These are phyloP conservation scores for Botrytis galanthina DNA, from an alignment of 2,329 filamentous ascomycete species.

Conservation along the genomic window DNA sequence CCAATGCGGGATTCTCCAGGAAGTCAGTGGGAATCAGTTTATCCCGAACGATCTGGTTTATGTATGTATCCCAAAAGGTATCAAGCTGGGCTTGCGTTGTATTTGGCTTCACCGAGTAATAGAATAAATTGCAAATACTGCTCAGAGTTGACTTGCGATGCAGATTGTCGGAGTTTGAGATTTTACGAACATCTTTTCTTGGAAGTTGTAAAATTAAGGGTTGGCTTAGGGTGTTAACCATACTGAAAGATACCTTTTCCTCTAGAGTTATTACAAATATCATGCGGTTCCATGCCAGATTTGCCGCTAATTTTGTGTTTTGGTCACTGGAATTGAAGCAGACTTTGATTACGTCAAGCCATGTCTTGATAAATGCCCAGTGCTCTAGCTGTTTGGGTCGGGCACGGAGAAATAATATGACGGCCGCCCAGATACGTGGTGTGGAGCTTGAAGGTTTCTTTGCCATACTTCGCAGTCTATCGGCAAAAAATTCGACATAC, in stretches of 20 bases:
- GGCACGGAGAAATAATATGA: constrained; percentile 72
- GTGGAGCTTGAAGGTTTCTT: constrained; percentile 63
- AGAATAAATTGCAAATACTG: constrained; percentile 76
- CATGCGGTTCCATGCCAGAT: constrained; percentile 82
- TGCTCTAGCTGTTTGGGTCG: constrained; percentile 55
- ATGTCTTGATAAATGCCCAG: constrained; percentile 73
- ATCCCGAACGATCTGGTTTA: constrained; percentile 61
- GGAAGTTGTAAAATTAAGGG: constrained; percentile 69
- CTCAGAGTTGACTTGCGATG: constrained; percentile 58
- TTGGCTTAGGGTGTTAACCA: constrained; percentile 63
- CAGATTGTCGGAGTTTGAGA: constrained; percentile 48
- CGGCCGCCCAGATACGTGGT: constrained; percentile 84
- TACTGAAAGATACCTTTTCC: constrained; percentile 51
- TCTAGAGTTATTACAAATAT: constrained; percentile 71
- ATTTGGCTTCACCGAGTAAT: constrained; percentile 76
- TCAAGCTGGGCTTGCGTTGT: constrained; percentile 66
- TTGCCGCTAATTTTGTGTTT: constrained; percentile 70
- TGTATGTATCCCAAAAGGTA: constrained; percentile 73
- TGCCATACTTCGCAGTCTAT: constrained; percentile 66
- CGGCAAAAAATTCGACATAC: constrained; percentile 68
- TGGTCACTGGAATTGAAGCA: constrained; percentile 80
- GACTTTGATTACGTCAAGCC: constrained; percentile 75
- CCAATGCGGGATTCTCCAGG: constrained; percentile 39
- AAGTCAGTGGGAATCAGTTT: constrained; percentile 46
- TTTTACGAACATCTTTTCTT: constrained; percentile 54